Evolutionary conservation across 2,329 filamentous ascomycete species (phyloP), one percentile per base, ranked within the genome.

Genomic region (Zymoseptoria pseudotritici): DNA sequence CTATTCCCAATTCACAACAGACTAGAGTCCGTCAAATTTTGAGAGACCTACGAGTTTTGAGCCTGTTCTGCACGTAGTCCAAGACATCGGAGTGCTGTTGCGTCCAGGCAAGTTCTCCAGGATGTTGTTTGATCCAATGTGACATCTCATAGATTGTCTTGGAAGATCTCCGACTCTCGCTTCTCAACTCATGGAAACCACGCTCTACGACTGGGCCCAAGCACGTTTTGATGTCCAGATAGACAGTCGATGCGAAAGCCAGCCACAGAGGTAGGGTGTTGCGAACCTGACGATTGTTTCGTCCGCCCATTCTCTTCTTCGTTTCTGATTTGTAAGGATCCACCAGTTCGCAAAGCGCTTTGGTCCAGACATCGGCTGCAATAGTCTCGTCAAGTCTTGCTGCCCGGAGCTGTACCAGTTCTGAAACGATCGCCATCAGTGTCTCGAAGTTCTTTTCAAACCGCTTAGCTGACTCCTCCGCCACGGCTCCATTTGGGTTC

Each of bases 231-330:
- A 57, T 57, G n/a, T 57, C 55, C 19, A 57, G 19, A 29, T 53
- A 53, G 8, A 57, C 50, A 8, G 49, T 57, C 4, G 55, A 53
- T 26, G 55, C 55, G 22, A 52, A 57, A 17, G 50, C 50, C 46
- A 57, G 26, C 49, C 55, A 57, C 10, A 57, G 20, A 8, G 55
- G 55, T 50, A 57, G 36, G 9, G 26, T 21, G 26, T 53, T 53
- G 2, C 50, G 55, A n/a, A 31, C 22, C 21, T 57, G 55, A 24
- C 55, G 55, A 46, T 53, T 36, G 17, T 57, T 57, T 5, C 46
- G 55, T 13, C 13, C 49, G n/a, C 55, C 55, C 49, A 57, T 52
- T 20, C 55, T 57, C n/a, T 57, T 52, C 29, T 57, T 57, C 2
- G 17, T 19, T 11, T 52, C 49, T 22, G 55, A 29, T 31, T 46